Percentiles rank a stretch among this genome's conserved stretches.
Conservation (phyloP, 306 rosid species). For the Cicer judaicum region DNA sequence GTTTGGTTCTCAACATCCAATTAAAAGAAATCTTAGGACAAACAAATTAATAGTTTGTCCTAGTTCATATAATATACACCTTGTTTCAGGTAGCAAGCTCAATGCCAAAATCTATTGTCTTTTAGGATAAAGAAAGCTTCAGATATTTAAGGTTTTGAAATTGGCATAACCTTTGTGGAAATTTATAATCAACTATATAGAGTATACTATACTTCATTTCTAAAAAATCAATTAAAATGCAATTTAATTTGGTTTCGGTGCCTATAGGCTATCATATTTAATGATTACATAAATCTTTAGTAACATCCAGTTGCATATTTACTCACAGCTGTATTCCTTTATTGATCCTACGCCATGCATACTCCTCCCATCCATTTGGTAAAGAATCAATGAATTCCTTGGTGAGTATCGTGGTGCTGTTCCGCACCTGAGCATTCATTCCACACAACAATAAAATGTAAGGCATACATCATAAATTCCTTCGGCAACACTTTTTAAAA, state of each 20-base stretch:
- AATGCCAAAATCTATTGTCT: neutral
- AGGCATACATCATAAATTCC: conserved; percentile 45
- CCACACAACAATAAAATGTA: conserved; percentile 51
- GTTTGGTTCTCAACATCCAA: conserved; percentile 30
- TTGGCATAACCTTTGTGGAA: neutral
- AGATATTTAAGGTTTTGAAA: conserved; percentile 21
- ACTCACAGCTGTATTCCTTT: conserved; percentile 89
- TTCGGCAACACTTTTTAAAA: neutral
- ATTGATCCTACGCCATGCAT: conserved; percentile 98
- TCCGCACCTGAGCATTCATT: conserved; percentile 87
- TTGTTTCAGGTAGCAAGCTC: conserved; percentile 25
- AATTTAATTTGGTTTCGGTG: conserved; percentile 25
- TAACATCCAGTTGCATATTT: conserved; percentile 32
- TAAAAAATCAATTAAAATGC: conserved; percentile 29
- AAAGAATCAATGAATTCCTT: conserved; percentile 89
- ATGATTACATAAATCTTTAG: conserved; percentile 29
- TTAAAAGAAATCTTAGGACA: neutral
- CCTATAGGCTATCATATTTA: neutral
- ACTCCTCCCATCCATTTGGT: conserved; percentile 98
- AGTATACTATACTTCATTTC: conserved; percentile 24
- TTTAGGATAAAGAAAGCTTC: conserved; percentile 18
- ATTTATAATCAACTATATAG: conserved; percentile 8
- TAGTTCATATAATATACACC: conserved; percentile 9
- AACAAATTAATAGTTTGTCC: conserved; percentile 25
- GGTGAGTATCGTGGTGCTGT: conserved; percentile 92